Conservation (phyloP, 2,329 filamentous ascomycete species). For the Camillea tinctor region DNA sequence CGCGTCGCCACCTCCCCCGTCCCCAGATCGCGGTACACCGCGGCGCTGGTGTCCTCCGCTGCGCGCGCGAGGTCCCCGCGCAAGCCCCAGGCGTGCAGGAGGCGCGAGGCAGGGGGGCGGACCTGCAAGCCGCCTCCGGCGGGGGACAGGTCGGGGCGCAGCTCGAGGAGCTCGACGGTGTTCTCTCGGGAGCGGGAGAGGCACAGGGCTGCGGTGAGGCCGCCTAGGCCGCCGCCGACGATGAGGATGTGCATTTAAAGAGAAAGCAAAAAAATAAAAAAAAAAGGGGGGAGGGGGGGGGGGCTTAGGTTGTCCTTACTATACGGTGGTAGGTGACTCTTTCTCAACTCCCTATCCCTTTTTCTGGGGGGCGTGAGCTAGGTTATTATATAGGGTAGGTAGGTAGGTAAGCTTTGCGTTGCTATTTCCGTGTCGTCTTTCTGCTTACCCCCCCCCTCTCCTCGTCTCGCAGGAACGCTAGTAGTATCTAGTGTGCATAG, state of each 20-base stretch:
- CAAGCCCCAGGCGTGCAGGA: slow-evolving; percentile 6
- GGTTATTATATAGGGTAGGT: too few species aligned
- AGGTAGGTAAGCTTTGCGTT: too few species aligned
- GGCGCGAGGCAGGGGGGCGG: slow-evolving; percentile 2
- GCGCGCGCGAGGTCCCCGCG: slow-evolving; percentile 5
- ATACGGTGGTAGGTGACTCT: too few species aligned
- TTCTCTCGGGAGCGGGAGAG: slow-evolving; percentile 4
- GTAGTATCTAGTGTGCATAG: too few species aligned
- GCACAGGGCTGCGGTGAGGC: slow-evolving; percentile 6
- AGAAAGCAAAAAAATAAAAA: too few species aligned
- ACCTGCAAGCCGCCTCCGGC: slow-evolving; percentile 2
- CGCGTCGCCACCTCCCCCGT: slow-evolving; percentile 6
- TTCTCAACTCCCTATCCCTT: too few species aligned
- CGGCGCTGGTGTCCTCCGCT: slow-evolving; percentile 4
- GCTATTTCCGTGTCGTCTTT: too few species aligned
- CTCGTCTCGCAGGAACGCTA: too few species aligned
- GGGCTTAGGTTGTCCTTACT: too few species aligned
- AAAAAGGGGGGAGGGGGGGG: too few species aligned
- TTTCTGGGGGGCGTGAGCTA: too few species aligned
- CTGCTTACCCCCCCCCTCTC: too few species aligned
- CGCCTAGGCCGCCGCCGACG: slow-evolving; percentile 8
- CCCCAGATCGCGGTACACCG: slow-evolving; percentile 4
- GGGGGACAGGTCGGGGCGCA: neutral
- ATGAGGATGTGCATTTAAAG: slow-evolving; percentile 9
- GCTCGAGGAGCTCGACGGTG: slow-evolving; percentile 7